phyloP scores from a whole-genome alignment of 768 basidiomycete genomes.

The Lentinula aciculospora region DNA sequence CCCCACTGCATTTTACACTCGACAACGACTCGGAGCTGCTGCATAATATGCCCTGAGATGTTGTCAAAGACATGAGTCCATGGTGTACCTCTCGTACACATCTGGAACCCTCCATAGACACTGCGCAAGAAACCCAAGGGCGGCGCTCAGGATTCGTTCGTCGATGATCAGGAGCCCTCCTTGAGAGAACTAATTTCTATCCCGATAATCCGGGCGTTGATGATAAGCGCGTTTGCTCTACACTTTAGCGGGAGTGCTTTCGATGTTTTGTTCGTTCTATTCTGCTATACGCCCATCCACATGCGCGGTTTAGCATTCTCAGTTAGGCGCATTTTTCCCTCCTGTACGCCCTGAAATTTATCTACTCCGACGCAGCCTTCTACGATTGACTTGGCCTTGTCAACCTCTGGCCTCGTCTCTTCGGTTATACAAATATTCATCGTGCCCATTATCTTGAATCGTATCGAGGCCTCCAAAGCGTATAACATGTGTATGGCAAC shows the following conservation, averaged over 20 bases:
- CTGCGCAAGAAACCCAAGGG: background rate
- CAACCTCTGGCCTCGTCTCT: conserved; percentile 40
- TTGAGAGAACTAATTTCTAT: conserved; percentile 36
- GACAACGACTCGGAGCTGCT: no score
- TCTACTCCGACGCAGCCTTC: conserved; percentile 17
- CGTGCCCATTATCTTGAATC: conserved; percentile 48
- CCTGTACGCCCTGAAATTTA: background rate
- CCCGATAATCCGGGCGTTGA: conserved; percentile 50
- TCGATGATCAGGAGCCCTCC: background rate
- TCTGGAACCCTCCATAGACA: background rate
- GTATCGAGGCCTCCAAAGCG: conserved; percentile 40
- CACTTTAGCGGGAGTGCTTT: conserved; percentile 54
- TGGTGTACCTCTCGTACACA: no score
- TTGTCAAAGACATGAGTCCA: no score
- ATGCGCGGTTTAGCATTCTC: conserved; percentile 55
- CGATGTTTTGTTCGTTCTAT: conserved; percentile 66
- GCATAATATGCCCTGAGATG: no score
- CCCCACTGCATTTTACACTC: no score
- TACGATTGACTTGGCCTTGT: conserved; percentile 50
- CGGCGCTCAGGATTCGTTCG: background rate
- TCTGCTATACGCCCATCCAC: conserved; percentile 56
- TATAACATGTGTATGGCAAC: conserved; percentile 50
- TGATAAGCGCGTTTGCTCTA: conserved; percentile 45
- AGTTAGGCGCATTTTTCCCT: conserved; percentile 26
- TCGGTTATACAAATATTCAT: conserved; percentile 43